phyloP scores from a whole-genome alignment of 495 filamentous ascomycete species.

The Daldinia loculata region DNA sequence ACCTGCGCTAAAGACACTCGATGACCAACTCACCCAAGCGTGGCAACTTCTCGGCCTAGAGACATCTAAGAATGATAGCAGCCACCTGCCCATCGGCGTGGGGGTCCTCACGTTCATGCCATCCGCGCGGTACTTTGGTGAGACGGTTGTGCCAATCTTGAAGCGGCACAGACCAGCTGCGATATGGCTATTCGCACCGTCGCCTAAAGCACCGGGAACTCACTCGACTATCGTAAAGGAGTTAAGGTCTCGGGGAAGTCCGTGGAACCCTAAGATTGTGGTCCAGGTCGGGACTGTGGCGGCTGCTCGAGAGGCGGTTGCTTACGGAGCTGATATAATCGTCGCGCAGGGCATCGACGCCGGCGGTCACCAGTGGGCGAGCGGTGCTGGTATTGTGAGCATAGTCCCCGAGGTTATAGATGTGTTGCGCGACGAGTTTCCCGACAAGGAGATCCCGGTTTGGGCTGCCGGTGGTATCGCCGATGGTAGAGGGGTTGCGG shows the following conservation, averaged over 20 bases:
- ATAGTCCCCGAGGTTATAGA: slow-evolving; percentile 59
- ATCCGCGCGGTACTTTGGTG: slow-evolving; percentile 42
- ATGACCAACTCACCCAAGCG: slow-evolving; percentile 49
- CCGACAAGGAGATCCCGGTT: slow-evolving; percentile 58
- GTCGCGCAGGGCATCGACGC: slow-evolving; percentile 79
- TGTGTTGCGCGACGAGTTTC: slow-evolving; percentile 53
- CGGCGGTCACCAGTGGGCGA: slow-evolving; percentile 74
- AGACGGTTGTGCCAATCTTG: slow-evolving; percentile 50
- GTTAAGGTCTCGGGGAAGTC: slow-evolving; percentile 45
- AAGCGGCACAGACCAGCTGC: slow-evolving; percentile 66
- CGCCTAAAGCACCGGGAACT: slow-evolving; percentile 58
- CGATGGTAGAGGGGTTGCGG: slow-evolving; percentile 71
- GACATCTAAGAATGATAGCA: slow-evolving; percentile 31
- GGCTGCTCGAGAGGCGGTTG: slow-evolving; percentile 59
- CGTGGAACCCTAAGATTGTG: slow-evolving; percentile 60
- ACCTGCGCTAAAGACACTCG: slow-evolving; percentile 41
- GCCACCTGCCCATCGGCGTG: slow-evolving; percentile 52
- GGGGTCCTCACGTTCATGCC: slow-evolving; percentile 50
- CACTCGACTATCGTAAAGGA: slow-evolving; percentile 46
- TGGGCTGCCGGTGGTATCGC: slow-evolving; percentile 78
- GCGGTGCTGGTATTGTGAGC: slow-evolving; percentile 64
- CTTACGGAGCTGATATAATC: slow-evolving; percentile 65
- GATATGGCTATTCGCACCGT: slow-evolving; percentile 78
- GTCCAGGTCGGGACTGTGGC: slow-evolving; percentile 71
- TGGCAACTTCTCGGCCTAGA: slow-evolving; percentile 38